Percentiles rank a stretch among this genome's conserved stretches.
Conservation (phyloP, 225 moss, liverwort and hornwort genomes). For the Asterella californica region DNA sequence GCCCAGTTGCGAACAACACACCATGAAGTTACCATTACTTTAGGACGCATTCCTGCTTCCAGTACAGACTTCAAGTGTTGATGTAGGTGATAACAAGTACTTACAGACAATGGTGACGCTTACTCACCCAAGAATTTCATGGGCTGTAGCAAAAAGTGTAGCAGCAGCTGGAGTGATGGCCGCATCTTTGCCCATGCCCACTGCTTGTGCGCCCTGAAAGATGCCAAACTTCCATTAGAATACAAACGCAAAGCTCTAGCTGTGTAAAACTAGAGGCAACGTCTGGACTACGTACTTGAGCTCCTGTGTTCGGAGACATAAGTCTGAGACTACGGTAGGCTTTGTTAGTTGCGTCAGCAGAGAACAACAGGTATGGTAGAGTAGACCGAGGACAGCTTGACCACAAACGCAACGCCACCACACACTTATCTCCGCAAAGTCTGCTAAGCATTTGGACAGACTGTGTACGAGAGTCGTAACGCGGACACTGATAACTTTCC, state of each 20-base stretch:
- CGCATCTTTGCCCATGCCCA: constrained; percentile 56
- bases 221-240: neutral
- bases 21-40: neutral
- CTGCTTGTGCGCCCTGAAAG: constrained; percentile 65
- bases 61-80: neutral
- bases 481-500: neutral
- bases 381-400: neutral
- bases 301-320: neutral
- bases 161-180: constrained; percentile 61
- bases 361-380: neutral
- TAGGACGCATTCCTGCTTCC: neutral
- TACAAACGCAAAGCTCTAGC: neutral
- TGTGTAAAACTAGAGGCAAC: neutral
- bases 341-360: neutral
- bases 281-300: no score
- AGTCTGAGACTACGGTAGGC: neutral
- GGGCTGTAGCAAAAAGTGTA: constrained; percentile 78
- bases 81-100: neutral
- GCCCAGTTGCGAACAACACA: no score
- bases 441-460: neutral
- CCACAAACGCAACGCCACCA: neutral
- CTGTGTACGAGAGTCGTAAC: neutral
- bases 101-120: neutral
- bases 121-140: constrained; percentile 82
- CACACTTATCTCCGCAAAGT: neutral